Evolutionary conservation across 2,329 filamentous ascomycete genomes (phyloP).

Genomic region (Aspergillus sp.): DNA sequence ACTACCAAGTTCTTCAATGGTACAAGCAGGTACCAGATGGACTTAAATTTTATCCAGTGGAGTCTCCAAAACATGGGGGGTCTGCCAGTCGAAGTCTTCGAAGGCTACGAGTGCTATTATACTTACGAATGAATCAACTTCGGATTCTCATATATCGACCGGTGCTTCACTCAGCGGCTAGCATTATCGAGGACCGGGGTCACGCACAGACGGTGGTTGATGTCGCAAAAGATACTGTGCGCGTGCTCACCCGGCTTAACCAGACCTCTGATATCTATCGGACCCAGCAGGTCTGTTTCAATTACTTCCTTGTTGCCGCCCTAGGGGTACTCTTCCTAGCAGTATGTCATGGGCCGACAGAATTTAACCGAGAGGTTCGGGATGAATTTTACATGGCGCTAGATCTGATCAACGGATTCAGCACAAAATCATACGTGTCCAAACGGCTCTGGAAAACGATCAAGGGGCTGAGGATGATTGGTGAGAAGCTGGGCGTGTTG

Average conservation of each 20-base stretch:
- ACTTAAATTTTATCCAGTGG: slow-evolving; percentile 58
- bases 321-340: slow-evolving; percentile 61
- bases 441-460: slow-evolving; percentile 62
- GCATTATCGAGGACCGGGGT: slow-evolving; percentile 69
- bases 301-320: slow-evolving; percentile 62
- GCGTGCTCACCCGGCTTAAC: slow-evolving; percentile 57
- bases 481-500: slow-evolving; percentile 55
- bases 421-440: slow-evolving; percentile 56
- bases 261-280: slow-evolving; percentile 60
- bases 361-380: slow-evolving; percentile 57
- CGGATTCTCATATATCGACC: slow-evolving; percentile 85
- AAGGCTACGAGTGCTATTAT: slow-evolving; percentile 76
- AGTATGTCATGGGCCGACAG: slow-evolving; percentile 58
- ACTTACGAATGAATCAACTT: slow-evolving; percentile 83
- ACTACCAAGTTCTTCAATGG: slow-evolving; percentile 83
- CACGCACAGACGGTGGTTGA: slow-evolving; percentile 68
- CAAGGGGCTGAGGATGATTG: slow-evolving; percentile 58
- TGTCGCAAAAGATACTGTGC: slow-evolving; percentile 62
- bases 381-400: slow-evolving; percentile 66
- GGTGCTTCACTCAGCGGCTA: slow-evolving; percentile 76
- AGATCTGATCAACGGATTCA: slow-evolving; percentile 59
- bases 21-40: slow-evolving; percentile 67
- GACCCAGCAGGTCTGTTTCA: slow-evolving; percentile 60
- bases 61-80: slow-evolving; percentile 43
- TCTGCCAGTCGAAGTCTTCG: slow-evolving; percentile 61